Base-by-base conservation (phyloP, 1,284 basidiomycete species). In the Ustilago lituana region DNA sequence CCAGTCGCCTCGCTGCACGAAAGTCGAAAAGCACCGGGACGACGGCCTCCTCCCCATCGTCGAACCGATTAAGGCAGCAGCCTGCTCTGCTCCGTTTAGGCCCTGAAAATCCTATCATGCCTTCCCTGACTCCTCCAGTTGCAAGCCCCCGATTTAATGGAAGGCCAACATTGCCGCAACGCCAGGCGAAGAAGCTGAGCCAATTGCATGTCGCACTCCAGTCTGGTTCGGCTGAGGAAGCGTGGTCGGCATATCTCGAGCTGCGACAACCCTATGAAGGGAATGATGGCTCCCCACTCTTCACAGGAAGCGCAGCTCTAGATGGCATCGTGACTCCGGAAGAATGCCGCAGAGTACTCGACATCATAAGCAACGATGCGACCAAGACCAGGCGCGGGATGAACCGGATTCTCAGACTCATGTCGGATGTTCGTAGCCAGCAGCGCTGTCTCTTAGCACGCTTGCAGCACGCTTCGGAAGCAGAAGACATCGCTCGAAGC, bases 341-440 rank as follows among this genome's bases (percentile, higher is more conserved):
- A 11, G 62, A 65, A 19, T 65, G 22, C 29, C 41, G 12, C 4
- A 17, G 40, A 8, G 38, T 65, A 0, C 29, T 51, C 23, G 24
- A 32, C 6, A 19, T 65, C 12, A 31, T 65, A n/a, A 40, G 41
- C 43, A 55, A 47, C 22, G 47, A 58, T 11, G 43, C 43, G 5
- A 46, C 43, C 24, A 54, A 45, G 20, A 65, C 55, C 12, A 65
- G 43, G 22, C 39, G 39, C 5, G 51, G 56, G 8, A n/a, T 58
- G 31, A 54, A 65, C 17, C 50, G 62, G 2, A 44, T 59, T 9
- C 32, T 65, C 12, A 23, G 43, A 19, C 26, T 65, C 35, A 32
- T 55, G 41, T 45, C 62, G 5, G 62, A 65, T 20, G 32, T 65
- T 22, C 62, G 62, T 15, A 29, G 27, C 5, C 56, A 65, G 46